Percentiles rank a stretch among this genome's conserved stretches.
phyloP scores from a whole-genome alignment of 73 alveolate species.

The Tetrahymena borealis region DNA sequence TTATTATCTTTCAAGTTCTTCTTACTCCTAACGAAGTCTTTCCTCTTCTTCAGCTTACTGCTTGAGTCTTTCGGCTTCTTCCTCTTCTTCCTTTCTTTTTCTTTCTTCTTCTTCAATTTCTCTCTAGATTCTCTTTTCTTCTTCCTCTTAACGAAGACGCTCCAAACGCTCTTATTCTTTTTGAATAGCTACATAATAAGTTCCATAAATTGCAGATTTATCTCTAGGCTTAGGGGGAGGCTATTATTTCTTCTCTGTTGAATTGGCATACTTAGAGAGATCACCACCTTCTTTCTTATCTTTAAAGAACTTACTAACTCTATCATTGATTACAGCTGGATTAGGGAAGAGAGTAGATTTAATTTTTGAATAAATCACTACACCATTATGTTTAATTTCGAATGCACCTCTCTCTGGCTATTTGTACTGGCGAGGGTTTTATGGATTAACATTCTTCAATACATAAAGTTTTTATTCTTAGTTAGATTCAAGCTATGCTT shows the following conservation, averaged over 20 bases:
- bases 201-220: neutral
- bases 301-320: neutral
- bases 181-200: neutral
- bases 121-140: neutral
- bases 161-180: neutral
- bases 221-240: neutral
- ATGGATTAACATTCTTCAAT: neutral
- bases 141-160: neutral
- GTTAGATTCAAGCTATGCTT: neutral
- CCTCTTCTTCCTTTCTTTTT: neutral
- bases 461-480: neutral
- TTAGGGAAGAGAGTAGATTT: neutral
- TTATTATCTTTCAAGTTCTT: neutral
- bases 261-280: neutral
- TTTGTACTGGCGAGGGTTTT: neutral
- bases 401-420: neutral
- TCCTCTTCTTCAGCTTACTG: neutral
- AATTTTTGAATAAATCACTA: neutral
- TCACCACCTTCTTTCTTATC: neutral
- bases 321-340: neutral
- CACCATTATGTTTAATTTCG: neutral
- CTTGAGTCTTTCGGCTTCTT: neutral
- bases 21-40: neutral
- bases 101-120: neutral
- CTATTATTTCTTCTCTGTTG: neutral